A percentile compares a stretch with the other conserved stretches of the same genome.
phyloP scores from a whole-genome alignment of 2,329 filamentous ascomycete species.

The Ophiostoma populinum region DNA sequence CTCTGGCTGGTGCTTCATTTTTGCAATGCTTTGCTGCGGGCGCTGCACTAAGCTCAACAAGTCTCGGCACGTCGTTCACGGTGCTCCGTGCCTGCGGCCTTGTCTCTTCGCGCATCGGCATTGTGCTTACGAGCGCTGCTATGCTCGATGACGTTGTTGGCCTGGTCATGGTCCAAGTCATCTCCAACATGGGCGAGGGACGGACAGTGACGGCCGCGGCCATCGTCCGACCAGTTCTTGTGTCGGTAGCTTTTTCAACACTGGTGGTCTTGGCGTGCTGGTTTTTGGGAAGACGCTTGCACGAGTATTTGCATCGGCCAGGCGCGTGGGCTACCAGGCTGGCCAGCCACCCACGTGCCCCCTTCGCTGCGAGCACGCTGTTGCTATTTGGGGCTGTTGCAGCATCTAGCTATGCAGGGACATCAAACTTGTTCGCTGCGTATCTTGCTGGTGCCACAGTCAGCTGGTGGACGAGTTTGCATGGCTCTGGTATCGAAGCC shows the following conservation, averaged over 20 bases:
- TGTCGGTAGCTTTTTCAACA: slow-evolving; percentile 33
- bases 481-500: slow-evolving; percentile 13
- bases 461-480: slow-evolving; percentile 37
- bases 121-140: slow-evolving; percentile 51
- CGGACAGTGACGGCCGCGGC: slow-evolving; percentile 16
- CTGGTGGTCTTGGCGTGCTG: slow-evolving; percentile 28
- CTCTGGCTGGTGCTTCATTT: slow-evolving; percentile 27
- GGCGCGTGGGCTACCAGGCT: slow-evolving; percentile 13
- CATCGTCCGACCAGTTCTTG: slow-evolving; percentile 27
- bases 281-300: slow-evolving; percentile 25
- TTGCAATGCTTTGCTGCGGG: slow-evolving; percentile 53
- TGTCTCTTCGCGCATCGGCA: slow-evolving; percentile 28
- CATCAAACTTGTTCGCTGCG: slow-evolving; percentile 44
- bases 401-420: slow-evolving; percentile 39
- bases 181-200: slow-evolving; percentile 40
- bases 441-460: slow-evolving; percentile 43
- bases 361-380: slow-evolving; percentile 28
- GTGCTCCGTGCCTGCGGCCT: slow-evolving; percentile 27
- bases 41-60: slow-evolving; percentile 57
- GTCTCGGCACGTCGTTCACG: slow-evolving; percentile 52
- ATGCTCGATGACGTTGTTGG: slow-evolving; percentile 73
- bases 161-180: slow-evolving; percentile 59
- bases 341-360: slow-evolving; percentile 17
- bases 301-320: slow-evolving; percentile 17
- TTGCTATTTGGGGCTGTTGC: slow-evolving; percentile 32